A percentile compares a stretch with the other conserved stretches of the same genome.
Conservation (phyloP, 2,329 filamentous ascomycete species). For the Paramyrothecium roridum region DNA sequence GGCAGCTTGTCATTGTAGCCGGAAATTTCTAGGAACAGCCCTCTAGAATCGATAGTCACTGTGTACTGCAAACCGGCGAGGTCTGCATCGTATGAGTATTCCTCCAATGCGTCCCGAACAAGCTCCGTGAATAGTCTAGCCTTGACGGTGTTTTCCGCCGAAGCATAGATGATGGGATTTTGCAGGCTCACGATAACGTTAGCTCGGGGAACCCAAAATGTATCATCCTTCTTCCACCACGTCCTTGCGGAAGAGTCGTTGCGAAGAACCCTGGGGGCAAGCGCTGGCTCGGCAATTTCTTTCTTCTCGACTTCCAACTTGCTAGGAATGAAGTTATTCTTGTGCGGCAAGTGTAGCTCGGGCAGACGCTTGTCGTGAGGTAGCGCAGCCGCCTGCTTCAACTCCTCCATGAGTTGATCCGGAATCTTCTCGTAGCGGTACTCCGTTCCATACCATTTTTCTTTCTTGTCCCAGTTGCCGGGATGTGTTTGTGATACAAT, state of each 20-base stretch:
- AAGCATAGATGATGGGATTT: conserved; percentile 75
- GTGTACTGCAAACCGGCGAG: conserved; percentile 84
- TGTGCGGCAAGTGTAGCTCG: conserved; percentile 81
- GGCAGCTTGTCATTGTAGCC: conserved; percentile 97
- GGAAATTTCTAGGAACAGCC: conserved; percentile 73
- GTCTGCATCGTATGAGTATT: conserved; percentile 95
- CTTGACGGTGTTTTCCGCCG: conserved; percentile 75
- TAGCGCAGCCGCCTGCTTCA: conserved; percentile 61
- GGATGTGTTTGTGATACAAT: conserved; percentile 82
- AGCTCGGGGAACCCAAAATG: conserved; percentile 96
- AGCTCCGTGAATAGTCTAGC: conserved; percentile 79
- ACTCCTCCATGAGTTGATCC: conserved; percentile 66
- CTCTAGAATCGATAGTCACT: conserved; percentile 68
- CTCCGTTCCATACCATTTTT: conserved; percentile 98
- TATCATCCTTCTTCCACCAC: conserved; percentile 99
- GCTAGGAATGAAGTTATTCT: conserved; percentile 93
- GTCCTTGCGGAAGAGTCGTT: conserved; percentile 77
- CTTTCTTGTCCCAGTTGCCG: conserved; percentile 79
- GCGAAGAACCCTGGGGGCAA: conserved; percentile 76
- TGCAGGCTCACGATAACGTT: conserved; percentile 78
- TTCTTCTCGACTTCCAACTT: conserved; percentile 94
- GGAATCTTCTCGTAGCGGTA: conserved; percentile 83
- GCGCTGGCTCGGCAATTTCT: conserved; percentile 71
- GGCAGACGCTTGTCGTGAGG: conserved; percentile 57
- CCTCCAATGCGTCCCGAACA: conserved; percentile 82